Conservation (phyloP, 495 filamentous ascomycete genomes). For the Emericellopsis terricola region DNA sequence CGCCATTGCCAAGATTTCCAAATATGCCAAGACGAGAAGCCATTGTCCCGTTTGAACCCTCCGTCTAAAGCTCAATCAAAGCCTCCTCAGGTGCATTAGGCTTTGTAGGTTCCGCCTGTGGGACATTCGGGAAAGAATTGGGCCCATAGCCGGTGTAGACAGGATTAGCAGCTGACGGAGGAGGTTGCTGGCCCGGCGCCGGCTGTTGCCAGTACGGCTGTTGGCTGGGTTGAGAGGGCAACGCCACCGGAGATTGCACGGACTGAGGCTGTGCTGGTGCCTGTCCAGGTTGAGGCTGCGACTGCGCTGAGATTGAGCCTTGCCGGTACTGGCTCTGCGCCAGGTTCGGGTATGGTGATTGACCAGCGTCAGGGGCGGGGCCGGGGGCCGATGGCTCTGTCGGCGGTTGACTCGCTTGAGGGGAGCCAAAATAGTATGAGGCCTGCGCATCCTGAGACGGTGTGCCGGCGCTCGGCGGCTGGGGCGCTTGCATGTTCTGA, state of each 20-base stretch:
- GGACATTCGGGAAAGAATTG: conserved; percentile 46
- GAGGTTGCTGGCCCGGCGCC: conserved; percentile 11
- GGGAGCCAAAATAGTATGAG: conserved; percentile 28
- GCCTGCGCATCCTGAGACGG: conserved; percentile 25
- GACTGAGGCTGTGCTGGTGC: conserved; percentile 16
- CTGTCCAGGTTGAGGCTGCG: conserved; percentile 17
- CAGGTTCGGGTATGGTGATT: conserved; percentile 27
- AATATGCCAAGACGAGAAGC: too few relatives aligned
- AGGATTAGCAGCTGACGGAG: conserved; percentile 13
- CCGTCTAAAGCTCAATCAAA: conserved; percentile 77
- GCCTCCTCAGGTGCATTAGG: conserved; percentile 51
- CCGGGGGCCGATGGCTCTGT: conserved; percentile 15
- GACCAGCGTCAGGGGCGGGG: conserved; percentile 14
- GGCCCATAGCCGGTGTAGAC: conserved; percentile 39
- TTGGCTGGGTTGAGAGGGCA: background rate
- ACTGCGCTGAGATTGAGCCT: conserved; percentile 10
- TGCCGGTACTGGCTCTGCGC: conserved; percentile 22
- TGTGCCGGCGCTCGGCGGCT: conserved; percentile 8
- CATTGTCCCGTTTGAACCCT: too few relatives aligned
- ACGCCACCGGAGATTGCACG: conserved; percentile 8
- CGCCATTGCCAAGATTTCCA: too few relatives aligned
- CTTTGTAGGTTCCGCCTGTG: conserved; percentile 40
- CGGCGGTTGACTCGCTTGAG: conserved; percentile 13
- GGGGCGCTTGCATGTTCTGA: conserved; percentile 14
- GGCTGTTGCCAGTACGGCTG: conserved; percentile 7